Base-by-base conservation (phyloP, 257 asterid genomes). In the Solanum tarapatanum region DNA sequence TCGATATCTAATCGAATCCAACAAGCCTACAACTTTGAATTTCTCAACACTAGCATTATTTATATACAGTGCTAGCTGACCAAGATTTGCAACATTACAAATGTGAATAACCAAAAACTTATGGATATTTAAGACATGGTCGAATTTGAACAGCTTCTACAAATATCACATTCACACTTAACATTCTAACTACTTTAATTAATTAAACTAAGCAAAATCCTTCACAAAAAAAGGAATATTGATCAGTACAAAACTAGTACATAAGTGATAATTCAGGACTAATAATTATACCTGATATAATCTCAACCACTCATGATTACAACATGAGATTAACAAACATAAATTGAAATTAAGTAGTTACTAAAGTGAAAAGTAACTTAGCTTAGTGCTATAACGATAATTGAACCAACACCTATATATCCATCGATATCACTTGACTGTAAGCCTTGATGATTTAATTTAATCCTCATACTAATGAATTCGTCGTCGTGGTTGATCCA, bases 401-500 rank as follows among this genome's bases (percentile, higher is more conserved):
- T 37, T n/a, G 11, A 77, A 77, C 23, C 84, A 77, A 39, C 83
- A 77, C 30, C 60, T 39, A 55, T 19, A 3, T 10, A 14, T 26
- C 35, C 12, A n/a, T n/a, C 60, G 35, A 41, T 77, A 77, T 5
- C 62, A 77, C 62, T 77, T 3, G 83, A 76, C 17, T 21, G 1
- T 73, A 82, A 82, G 32, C 4, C 10, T 23, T 36, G 48, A 21
- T 39, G 11, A 76, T 76, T 39, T 76, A 35, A 76, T 76, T 39
- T 76, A n/a, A 41, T 64, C 30, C 84, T 85, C 88, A 90, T 74
- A 87, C 91, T 89, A 90, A 89, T 1, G 90, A 89, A 60, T 90
- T 87, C 72, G 94, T 84, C 2, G 90, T 79, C 2, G 93, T 23
- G 7, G 98, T 91, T 51, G 98, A 88, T 84, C 98, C 99, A 86